Evolutionary conservation across 2,329 filamentous ascomycete genomes (phyloP).

Genomic region (Colletotrichum aenigma): DNA sequence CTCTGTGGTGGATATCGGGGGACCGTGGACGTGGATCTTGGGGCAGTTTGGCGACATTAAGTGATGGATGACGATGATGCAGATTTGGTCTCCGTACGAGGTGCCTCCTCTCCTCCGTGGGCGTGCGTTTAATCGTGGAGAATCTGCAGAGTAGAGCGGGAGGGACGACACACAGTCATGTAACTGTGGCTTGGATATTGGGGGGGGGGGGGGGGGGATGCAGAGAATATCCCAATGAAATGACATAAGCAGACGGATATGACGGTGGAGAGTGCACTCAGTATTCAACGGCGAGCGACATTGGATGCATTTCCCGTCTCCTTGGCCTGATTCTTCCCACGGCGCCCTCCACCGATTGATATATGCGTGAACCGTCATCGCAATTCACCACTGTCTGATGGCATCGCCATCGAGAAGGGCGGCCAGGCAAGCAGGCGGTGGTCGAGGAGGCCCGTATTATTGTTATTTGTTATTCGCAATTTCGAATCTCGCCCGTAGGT

Average conservation of each 20-base stretch:
- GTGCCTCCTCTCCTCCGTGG: background rate
- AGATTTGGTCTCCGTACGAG: background rate
- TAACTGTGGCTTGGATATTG: background rate
- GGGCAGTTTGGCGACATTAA: constrained; percentile 5
- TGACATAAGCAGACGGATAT: background rate
- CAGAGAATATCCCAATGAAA: background rate
- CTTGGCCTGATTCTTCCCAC: background rate
- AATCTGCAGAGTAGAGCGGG: background rate
- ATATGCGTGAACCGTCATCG: background rate
- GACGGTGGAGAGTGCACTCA: background rate
- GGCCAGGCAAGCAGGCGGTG: background rate
- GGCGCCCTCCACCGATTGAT: background rate
- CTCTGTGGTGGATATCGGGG: background rate
- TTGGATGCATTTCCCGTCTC: background rate
- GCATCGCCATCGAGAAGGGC: background rate
- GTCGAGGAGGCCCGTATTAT: background rate
- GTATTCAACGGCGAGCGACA: background rate
- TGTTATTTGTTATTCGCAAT: background rate
- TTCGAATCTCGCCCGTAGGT: background rate
- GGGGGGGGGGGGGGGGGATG: background rate
- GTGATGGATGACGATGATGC: background rate
- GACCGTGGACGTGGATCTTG: background rate
- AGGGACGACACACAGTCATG: background rate
- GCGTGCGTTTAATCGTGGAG: constrained; percentile 3
- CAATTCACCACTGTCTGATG: background rate